Base-by-base conservation (phyloP, 2,329 filamentous ascomycete species). In the Paraphoma chrysanthemicola region DNA sequence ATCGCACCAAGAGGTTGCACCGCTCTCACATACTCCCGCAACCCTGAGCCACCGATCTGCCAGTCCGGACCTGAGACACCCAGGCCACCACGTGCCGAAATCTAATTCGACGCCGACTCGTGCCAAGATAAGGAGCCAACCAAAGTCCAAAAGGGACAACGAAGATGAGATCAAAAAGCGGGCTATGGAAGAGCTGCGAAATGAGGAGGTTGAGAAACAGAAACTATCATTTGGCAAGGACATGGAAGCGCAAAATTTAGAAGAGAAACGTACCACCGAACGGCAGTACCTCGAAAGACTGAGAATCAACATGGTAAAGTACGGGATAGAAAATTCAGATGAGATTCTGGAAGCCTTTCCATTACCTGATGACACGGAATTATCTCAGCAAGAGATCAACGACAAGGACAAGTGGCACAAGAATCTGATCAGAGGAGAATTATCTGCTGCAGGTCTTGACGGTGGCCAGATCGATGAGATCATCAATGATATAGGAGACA, bases 351-450 rank as follows among this genome's bases (percentile, higher is more conserved):
- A 30, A 18, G 16, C 31, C 6, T 39, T 16, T 12, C 30, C 31
- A 7, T 10, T 48, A 6, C 45, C 31, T 28, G 16, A 48, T 9
- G 45, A 38, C 28, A 8, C 17, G 23, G 45, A 23, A 2, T 48
- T 48, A 17, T 31, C 45, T 23, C 8, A 39, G 29, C 45, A 48
- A 17, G 45, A 48, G 45, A 48, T 48, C 16, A 48, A 14, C 6
- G 45, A 48, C 31, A 48, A 48, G 28, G 45, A 48, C n/a, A 23
- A 23, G 33, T 48, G 45, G 45, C 36, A 48, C 18, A 48, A 23
- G 14, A 48, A 39, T 14, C 12, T 39, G 7, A 39, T 48, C 31
- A 48, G 23, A 14, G n/a, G 45, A 23, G 33, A 39, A n/a, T 16
- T 48, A 2, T 39, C 36, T 14, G 18, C 31, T 38, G 10, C 18